Base-by-base conservation (phyloP, 768 basidiomycete genomes). In the Suillus subaureus region DNA sequence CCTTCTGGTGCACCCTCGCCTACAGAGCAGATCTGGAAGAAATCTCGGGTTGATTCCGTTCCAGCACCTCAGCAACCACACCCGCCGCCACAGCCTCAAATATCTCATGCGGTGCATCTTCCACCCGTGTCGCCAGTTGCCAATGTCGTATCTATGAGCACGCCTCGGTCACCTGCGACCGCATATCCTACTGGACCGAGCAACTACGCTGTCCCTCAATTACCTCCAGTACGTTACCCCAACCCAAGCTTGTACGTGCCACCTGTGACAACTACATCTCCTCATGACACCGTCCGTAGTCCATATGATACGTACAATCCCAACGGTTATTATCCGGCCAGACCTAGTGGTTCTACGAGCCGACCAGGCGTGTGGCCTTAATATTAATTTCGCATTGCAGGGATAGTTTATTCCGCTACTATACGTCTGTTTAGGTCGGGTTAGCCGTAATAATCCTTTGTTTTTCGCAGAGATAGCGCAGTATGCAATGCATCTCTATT, bases 1-100 rank as follows among this genome's bases (percentile, higher is more conserved):
- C 75, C 80, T 6, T 77, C 80, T 11, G 87, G 84, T 15, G 69
- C 82, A 56, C 68, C 75, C 1, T 85, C 88, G 18, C 84, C 85
- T 9, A 84, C 88, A 5, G 90, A 90, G 70, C 84, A 83, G 67
- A 84, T 88, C 42, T 93, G 91, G 91, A 93, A 93, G 80, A 91
- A 90, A 75, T 81, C 83, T 8, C 80, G 83, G 21, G 64, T 75
- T 40, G 79, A 82, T 40, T 61, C 64, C 0, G 61, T 71, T 55
- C 52, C 64, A 31, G 63, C 69, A 35, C 6, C 42, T 28, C 72
- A 67, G 43, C 58, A 60, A 42, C 33, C 58, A 39, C 69, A 33
- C 60, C 55, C 49, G 12, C 63, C 37, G 35, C 35, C 31, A 26
- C 65, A 49, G 35, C 39, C 35, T 57, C 64, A 39, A 43, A 57